Base-by-base conservation (phyloP, 1,284 basidiomycete species). In the Exobasidium rhododendri region DNA sequence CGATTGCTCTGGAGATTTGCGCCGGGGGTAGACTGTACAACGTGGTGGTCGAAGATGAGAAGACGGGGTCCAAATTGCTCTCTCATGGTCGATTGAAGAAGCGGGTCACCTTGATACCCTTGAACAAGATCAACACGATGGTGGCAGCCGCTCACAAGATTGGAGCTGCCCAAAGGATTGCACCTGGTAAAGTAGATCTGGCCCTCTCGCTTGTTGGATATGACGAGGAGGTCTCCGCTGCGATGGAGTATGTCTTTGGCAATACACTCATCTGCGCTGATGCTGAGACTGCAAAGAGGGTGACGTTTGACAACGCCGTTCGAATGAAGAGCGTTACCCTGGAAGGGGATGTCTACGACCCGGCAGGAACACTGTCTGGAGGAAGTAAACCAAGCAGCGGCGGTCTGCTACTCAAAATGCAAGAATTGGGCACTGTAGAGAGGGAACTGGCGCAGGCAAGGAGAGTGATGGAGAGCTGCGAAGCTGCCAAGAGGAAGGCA, bases 281-380 rank as follows among this genome's bases (percentile, higher is more conserved):
- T 76, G 87, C 93, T 2, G 87, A 88, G 30, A 86, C 92, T 0
- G 96, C 96, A 6, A 92, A 94, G 77, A 83, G 83, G 0, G 90
- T 97, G 45, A 97, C 96, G 0, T 98, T 97, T 82, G 82, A 86
- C 80, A 85, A 87, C 28, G 85, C 89, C 17, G 85, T 87, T 30
- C 82, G 85, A 14, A 86, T 89, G 65, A 88, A 88, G 62, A 93
- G 90, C 11, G 93, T 98, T 56, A 98, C 96, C 1, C 83, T 94
- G 20, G 89, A 93, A 28, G 96, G 96, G 17, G 96, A 98, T 75
- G 87, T 97, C 5, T 98, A 98, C 81, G 94, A 98, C 71, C 94
- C 96, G 0, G 90, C 89, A 2, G 96, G 96, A 2, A 94, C 91
- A 0, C 85, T 98, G 7, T 92, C 89, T 24, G 96, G 96, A 30